Evolutionary conservation across 2,329 filamentous ascomycete species (phyloP).

Genomic region (Diaporthe batatas): DNA sequence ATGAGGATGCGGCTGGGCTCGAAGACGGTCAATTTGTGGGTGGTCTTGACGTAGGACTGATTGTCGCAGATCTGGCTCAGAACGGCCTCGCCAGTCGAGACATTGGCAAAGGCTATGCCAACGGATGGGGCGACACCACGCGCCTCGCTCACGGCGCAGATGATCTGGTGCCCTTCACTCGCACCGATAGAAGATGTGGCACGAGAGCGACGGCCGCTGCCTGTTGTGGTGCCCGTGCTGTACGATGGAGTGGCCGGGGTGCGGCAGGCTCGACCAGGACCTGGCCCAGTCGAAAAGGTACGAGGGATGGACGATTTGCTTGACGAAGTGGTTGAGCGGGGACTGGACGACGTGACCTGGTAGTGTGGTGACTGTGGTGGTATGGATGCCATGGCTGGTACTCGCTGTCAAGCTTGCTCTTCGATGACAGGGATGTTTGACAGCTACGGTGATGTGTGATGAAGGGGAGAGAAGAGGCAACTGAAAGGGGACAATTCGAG

Average conservation of each 20-base stretch:
- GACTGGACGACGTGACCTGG: neutral
- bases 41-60: conserved; percentile 88
- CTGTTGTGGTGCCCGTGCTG: conserved; percentile 50
- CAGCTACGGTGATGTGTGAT: neutral
- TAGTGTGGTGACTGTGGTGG: neutral
- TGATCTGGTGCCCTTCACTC: conserved; percentile 74
- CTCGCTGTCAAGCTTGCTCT: neutral
- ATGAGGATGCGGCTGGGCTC: conserved; percentile 85
- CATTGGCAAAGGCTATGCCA: conserved; percentile 88
- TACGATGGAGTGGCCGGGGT: conserved; percentile 27
- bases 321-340: neutral
- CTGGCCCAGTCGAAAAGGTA: neutral
- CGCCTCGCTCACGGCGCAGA: conserved; percentile 91
- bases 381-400: conserved; percentile 10
- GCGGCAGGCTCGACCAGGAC: neutral
- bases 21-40: conserved; percentile 88
- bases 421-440: neutral
- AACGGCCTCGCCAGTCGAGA: conserved; percentile 85
- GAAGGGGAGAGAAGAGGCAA: neutral
- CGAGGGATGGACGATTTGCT: neutral
- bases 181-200: conserved; percentile 58
- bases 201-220: conserved; percentile 60
- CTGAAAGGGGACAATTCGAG: neutral
- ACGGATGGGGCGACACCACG: conserved; percentile 88
- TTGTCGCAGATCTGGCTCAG: conserved; percentile 94